Conservation (phyloP, 768 basidiomycete species). For the Favolaschia claudopus region DNA sequence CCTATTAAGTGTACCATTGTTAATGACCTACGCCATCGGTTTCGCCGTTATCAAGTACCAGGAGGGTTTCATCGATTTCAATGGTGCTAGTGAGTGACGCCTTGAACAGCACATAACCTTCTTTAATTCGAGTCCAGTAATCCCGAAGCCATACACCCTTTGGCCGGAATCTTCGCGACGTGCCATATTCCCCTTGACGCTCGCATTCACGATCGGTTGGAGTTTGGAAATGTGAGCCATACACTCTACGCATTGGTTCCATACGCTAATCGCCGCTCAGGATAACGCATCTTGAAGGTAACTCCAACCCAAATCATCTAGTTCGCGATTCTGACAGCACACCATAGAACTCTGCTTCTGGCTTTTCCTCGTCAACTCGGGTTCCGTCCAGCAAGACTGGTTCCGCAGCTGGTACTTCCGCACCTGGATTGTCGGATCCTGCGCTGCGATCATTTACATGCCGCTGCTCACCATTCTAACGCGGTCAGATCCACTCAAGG, state of each 20-base stretch:
- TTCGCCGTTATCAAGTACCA: constrained; percentile 77
- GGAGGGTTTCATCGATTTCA: constrained; percentile 62
- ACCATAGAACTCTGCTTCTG: constrained; percentile 82
- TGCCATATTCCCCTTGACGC: constrained; percentile 70
- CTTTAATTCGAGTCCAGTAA: constrained; percentile 47
- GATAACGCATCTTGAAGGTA: constrained; percentile 84
- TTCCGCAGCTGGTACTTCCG: constrained; percentile 80
- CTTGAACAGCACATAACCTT: neutral
- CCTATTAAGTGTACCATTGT: constrained; percentile 65
- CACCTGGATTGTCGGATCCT: constrained; percentile 73
- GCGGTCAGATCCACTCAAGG: constrained; percentile 64
- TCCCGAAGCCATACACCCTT: constrained; percentile 67
- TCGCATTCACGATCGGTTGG: constrained; percentile 75
- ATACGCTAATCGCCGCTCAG: constrained; percentile 42
- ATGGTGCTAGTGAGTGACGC: constrained; percentile 55
- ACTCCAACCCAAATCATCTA: neutral
- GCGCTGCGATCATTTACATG: constrained; percentile 67
- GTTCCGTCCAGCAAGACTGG: constrained; percentile 73
- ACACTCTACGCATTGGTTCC: neutral
- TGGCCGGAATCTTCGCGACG: constrained; percentile 57
- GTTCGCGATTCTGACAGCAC: constrained; percentile 7
- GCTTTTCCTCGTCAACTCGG: constrained; percentile 80
- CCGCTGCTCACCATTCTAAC: constrained; percentile 75
- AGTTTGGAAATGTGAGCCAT: constrained; percentile 78
- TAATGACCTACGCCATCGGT: constrained; percentile 65